Conservation (phyloP, 345 rosid genomes). For the Camelina hispida region DNA sequence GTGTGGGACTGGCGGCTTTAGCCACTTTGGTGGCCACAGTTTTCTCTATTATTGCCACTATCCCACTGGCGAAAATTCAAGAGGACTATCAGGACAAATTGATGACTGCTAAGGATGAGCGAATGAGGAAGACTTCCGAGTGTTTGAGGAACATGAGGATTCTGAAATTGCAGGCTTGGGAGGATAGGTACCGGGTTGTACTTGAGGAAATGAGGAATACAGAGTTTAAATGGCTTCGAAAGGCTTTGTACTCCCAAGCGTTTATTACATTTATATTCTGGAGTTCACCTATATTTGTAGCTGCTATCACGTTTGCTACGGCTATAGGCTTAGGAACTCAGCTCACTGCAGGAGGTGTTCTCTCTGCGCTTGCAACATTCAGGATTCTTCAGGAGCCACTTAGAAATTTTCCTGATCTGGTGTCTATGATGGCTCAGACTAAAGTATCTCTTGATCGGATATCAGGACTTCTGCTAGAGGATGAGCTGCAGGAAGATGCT, state of each 20-base stretch:
- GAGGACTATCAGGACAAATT: not conserved
- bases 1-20: constrained; percentile 1
- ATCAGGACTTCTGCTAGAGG: not conserved
- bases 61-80: not conserved
- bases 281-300: not conserved
- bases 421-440: constrained; percentile 1
- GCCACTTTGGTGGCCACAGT: not conserved
- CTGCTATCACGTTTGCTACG: not conserved
- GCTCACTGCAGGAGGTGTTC: not conserved
- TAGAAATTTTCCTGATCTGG: not conserved
- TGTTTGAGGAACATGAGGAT: not conserved
- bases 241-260: not conserved
- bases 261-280: not conserved
- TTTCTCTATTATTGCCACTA: constrained; percentile 1
- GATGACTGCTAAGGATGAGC: not conserved
- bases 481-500: not conserved
- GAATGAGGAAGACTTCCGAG: not conserved
- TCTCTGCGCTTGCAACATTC: not conserved
- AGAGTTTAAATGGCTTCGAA: not conserved
- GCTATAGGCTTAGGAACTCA: not conserved
- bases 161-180: not conserved
- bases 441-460: not conserved
- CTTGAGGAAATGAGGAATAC: not conserved
- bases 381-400: not conserved
- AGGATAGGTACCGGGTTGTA: not conserved